phyloP scores from a whole-genome alignment of 2,329 filamentous ascomycete genomes.

The Pleurostoma richardsiae region DNA sequence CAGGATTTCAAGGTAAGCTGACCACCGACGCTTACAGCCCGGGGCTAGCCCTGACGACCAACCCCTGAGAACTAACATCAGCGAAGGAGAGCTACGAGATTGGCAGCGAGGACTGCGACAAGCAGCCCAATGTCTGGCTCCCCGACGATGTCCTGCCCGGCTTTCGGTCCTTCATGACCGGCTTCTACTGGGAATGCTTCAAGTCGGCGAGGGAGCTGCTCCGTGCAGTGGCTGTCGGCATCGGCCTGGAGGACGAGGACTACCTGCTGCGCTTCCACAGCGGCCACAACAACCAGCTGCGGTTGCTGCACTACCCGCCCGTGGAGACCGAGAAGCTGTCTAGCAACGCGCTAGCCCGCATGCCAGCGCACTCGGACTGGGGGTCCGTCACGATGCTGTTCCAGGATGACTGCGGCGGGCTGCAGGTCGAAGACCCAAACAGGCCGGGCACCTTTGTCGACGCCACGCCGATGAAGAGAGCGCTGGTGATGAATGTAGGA shows the following conservation, averaged over 20 bases:
- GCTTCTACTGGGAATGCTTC: constrained; percentile 24
- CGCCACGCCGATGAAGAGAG: constrained; percentile 6
- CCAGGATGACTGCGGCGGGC: constrained; percentile 34
- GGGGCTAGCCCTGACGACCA: no score
- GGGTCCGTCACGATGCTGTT: constrained; percentile 39
- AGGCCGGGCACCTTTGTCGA: constrained; percentile 7
- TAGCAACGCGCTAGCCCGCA: constrained; percentile 15
- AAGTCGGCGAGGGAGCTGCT: constrained; percentile 19
- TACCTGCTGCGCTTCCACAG: constrained; percentile 35
- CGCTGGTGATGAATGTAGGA: constrained; percentile 9
- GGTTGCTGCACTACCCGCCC: constrained; percentile 50
- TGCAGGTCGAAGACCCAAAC: constrained; percentile 29
- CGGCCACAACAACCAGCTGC: constrained; percentile 52
- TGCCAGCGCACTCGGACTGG: constrained; percentile 25
- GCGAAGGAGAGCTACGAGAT: constrained; percentile 23
- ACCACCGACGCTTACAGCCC: neutral
- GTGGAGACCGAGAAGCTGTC: constrained; percentile 20
- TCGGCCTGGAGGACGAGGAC: constrained; percentile 19
- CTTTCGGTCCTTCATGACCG: constrained; percentile 22
- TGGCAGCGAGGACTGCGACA: constrained; percentile 5
- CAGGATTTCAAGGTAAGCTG: constrained; percentile 7
- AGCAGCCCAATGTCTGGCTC: constrained; percentile 29
- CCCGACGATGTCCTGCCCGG: constrained; percentile 28
- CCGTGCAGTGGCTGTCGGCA: constrained; percentile 22
- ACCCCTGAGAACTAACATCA: neutral